A percentile compares a stretch with the other conserved stretches of the same genome.
Conservation (phyloP, 2,329 filamentous ascomycete genomes). For the Pseudogymnoascus pannorum region DNA sequence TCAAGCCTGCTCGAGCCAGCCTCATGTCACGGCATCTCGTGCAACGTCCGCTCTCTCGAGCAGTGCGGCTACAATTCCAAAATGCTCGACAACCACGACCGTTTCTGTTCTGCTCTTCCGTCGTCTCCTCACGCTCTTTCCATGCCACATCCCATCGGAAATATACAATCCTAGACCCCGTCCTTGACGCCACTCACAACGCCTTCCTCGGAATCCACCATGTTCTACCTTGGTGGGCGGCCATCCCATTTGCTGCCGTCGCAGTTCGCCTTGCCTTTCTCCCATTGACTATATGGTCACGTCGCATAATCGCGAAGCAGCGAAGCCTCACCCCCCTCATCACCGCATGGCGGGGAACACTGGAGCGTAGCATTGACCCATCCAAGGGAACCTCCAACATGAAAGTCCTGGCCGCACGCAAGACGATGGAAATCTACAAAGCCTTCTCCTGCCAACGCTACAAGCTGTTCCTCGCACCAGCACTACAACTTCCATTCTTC, state of each 20-base stretch:
- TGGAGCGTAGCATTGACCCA: conserved; percentile 18
- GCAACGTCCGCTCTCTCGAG: conserved; percentile 2
- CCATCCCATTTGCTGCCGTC: conserved; percentile 48
- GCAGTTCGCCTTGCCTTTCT: conserved; percentile 40
- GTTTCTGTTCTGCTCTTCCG: neutral
- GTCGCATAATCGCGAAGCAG: conserved; percentile 34
- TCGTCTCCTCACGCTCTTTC: neutral
- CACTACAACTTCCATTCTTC: conserved; percentile 40
- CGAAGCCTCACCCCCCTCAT: conserved; percentile 36
- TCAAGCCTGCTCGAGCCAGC: neutral
- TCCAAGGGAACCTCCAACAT: conserved; percentile 21
- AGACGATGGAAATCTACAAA: conserved; percentile 27
- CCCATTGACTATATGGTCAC: conserved; percentile 38
- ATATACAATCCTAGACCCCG: conserved; percentile 29
- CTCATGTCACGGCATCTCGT: neutral
- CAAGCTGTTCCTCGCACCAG: conserved; percentile 26
- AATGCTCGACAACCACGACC: neutral
- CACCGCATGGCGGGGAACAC: conserved; percentile 28
- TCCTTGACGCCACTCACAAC: conserved; percentile 37
- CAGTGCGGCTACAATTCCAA: neutral
- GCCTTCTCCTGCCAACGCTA: conserved; percentile 30
- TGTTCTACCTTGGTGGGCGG: conserved; percentile 44
- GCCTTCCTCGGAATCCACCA: conserved; percentile 44
- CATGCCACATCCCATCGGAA: neutral
- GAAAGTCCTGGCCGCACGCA: conserved; percentile 11